A percentile compares a stretch with the other conserved stretches of the same genome.
Conservation (phyloP, 2,329 filamentous ascomycete species). For the Mycogone perniciosa region DNA sequence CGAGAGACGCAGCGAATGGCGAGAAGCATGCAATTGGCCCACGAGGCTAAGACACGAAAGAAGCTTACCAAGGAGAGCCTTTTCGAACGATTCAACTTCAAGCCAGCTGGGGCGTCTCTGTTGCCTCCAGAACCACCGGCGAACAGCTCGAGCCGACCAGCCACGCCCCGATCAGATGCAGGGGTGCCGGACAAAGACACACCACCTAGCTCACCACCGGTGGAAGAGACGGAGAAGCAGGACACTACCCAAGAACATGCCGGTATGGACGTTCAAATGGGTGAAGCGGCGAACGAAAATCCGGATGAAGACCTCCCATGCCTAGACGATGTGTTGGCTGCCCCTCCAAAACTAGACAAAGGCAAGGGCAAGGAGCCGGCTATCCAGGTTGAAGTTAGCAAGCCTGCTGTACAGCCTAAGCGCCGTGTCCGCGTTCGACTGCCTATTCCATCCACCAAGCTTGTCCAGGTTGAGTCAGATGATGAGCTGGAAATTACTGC, state of each 20-base stretch:
- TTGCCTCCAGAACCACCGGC: conserved; percentile 29
- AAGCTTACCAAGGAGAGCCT: conserved; percentile 79
- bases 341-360: conserved; percentile 41
- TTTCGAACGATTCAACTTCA: conserved; percentile 78
- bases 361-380: conserved; percentile 51
- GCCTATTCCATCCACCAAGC: conserved; percentile 34
- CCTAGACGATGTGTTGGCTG: conserved; percentile 28
- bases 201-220: conserved; percentile 64
- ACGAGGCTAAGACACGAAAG: conserved; percentile 86
- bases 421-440: conserved; percentile 48
- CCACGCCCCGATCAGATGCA: conserved; percentile 46
- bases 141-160: conserved; percentile 50
- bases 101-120: conserved; percentile 32
- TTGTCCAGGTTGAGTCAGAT: conserved; percentile 39
- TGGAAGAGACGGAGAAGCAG: conserved; percentile 24
- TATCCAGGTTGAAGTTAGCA: conserved; percentile 10
- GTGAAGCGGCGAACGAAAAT: conserved; percentile 26
- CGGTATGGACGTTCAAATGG: conserved; percentile 9
- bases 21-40: conserved; percentile 83
- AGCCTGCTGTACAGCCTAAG: conserved; percentile 28
- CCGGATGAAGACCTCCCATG: conserved; percentile 32
- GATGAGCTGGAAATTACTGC: conserved; percentile 60
- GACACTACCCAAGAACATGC: conserved; percentile 4
- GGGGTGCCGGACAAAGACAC: conserved; percentile 51
- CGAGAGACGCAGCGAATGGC: conserved; percentile 88